Evolutionary conservation across 1,284 basidiomycete genomes (phyloP).

Genomic region (Entoloma clypeatum): DNA sequence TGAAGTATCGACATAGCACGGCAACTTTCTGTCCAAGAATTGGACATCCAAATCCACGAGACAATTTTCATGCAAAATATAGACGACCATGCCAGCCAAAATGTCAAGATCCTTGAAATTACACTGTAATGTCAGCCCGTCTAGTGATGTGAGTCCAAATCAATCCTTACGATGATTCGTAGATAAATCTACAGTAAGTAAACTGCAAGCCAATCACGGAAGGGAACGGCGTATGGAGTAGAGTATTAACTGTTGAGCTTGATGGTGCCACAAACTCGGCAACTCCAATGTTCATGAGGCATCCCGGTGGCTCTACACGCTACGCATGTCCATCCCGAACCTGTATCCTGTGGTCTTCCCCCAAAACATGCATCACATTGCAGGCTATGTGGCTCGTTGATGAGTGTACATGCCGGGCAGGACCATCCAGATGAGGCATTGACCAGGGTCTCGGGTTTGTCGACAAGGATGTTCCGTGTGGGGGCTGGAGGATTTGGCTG

Average conservation of each 20-base stretch:
- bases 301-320: slow-evolving; percentile 63
- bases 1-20: slow-evolving; percentile 22
- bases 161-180: slow-evolving; percentile 6
- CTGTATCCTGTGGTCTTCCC: slow-evolving; percentile 40
- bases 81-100: slow-evolving; percentile 24
- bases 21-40: slow-evolving; percentile 21
- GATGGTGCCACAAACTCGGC: slow-evolving; percentile 65
- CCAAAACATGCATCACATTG: slow-evolving; percentile 65
- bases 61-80: slow-evolving; percentile 25
- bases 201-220: background rate
- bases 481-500: slow-evolving; percentile 3
- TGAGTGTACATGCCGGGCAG: slow-evolving; percentile 69
- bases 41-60: slow-evolving; percentile 15
- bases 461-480: background rate
- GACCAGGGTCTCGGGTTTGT: background rate
- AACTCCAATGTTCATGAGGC: slow-evolving; percentile 70
- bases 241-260: slow-evolving; percentile 44
- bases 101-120: slow-evolving; percentile 40
- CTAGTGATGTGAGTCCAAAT: no score
- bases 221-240: background rate
- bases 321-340: slow-evolving; percentile 61
- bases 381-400: slow-evolving; percentile 48
- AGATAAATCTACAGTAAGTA: background rate
- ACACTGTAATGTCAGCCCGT: slow-evolving; percentile 13
- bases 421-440: slow-evolving; percentile 45